phyloP scores from a whole-genome alignment of 2,329 filamentous ascomycete genomes.

The Xylariaceae sp. region DNA sequence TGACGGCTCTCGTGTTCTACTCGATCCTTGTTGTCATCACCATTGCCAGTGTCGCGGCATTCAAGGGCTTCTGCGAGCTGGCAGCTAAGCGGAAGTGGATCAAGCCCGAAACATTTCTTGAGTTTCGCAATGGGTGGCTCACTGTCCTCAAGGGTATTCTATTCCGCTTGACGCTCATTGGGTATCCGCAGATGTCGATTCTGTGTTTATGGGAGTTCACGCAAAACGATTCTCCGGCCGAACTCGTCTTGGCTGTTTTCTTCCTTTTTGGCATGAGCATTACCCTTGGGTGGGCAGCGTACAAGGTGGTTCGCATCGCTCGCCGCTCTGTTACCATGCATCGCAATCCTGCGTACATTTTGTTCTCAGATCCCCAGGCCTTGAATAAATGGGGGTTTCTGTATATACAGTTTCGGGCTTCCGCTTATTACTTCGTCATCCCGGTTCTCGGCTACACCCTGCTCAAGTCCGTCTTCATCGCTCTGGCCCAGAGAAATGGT shows the following conservation, averaged over 20 bases:
- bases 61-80: slow-evolving; percentile 73
- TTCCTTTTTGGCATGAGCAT: slow-evolving; percentile 74
- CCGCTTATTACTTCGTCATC: slow-evolving; percentile 84
- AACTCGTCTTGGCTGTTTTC: slow-evolving; percentile 75
- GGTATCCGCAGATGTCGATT: slow-evolving; percentile 80
- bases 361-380: slow-evolving; percentile 80
- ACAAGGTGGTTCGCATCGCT: slow-evolving; percentile 78
- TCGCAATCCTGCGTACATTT: slow-evolving; percentile 86
- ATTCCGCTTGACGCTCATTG: slow-evolving; percentile 78
- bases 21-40: slow-evolving; percentile 72
- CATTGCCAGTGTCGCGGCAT: slow-evolving; percentile 64
- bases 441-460: slow-evolving; percentile 70
- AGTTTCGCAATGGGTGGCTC: slow-evolving; percentile 85
- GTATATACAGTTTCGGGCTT: slow-evolving; percentile 85
- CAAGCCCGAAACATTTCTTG: slow-evolving; percentile 76
- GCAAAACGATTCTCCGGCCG: slow-evolving; percentile 70
- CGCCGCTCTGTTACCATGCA: slow-evolving; percentile 80
- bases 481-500: slow-evolving; percentile 65
- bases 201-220: slow-evolving; percentile 86
- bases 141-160: slow-evolving; percentile 83
- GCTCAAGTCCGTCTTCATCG: slow-evolving; percentile 79
- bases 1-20: slow-evolving; percentile 81
- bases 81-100: slow-evolving; percentile 69
- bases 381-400: slow-evolving; percentile 93
- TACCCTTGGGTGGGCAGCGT: slow-evolving; percentile 73